Evolutionary conservation across 805 yeast species (phyloP).

Genomic region (Peterozyma toletana): DNA sequence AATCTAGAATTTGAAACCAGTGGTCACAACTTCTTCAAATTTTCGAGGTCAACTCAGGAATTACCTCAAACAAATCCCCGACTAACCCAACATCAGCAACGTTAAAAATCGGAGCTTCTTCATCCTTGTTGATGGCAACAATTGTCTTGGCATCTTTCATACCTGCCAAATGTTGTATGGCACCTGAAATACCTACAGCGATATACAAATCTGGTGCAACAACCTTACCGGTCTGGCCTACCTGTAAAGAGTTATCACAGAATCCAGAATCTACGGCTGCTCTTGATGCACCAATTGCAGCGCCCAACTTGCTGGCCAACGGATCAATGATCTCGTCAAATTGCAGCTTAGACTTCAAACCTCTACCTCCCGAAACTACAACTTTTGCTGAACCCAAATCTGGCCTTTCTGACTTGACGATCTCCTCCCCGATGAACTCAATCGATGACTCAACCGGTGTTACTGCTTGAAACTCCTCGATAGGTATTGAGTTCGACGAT

Average conservation of each 20-base stretch:
- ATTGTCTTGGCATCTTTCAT: slow-evolving; percentile 94
- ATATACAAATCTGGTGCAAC: slow-evolving; percentile 94
- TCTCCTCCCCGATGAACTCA: slow-evolving; percentile 69
- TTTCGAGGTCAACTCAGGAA: slow-evolving; percentile 88
- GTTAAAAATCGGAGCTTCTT: slow-evolving; percentile 89
- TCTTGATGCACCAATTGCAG: slow-evolving; percentile 96
- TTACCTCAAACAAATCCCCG: slow-evolving; percentile 77
- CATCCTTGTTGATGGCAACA: slow-evolving; percentile 92
- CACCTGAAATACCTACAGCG: slow-evolving; percentile 94
- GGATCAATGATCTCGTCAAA: slow-evolving; percentile 76
- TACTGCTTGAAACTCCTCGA: slow-evolving; percentile 38
- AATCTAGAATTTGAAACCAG: too few relatives aligned
- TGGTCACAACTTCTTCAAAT: slow-evolving; percentile 22
- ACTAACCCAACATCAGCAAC: slow-evolving; percentile 86
- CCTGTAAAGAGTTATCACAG: slow-evolving; percentile 93
- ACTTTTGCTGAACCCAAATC: slow-evolving; percentile 77
- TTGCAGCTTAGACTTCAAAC: slow-evolving; percentile 81
- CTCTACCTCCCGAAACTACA: slow-evolving; percentile 93
- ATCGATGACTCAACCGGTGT: slow-evolving; percentile 32
- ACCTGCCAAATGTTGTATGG: slow-evolving; percentile 97
- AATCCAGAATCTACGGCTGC: slow-evolving; percentile 97
- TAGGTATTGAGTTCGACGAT: slow-evolving; percentile 28
- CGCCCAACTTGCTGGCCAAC: slow-evolving; percentile 73
- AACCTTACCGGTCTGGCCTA: slow-evolving; percentile 97
- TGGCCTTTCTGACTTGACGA: slow-evolving; percentile 79